A percentile compares a stretch with the other conserved stretches of the same genome.
Conservation (phyloP, 2,329 filamentous ascomycete genomes). For the Colletotrichum chrysophilum region DNA sequence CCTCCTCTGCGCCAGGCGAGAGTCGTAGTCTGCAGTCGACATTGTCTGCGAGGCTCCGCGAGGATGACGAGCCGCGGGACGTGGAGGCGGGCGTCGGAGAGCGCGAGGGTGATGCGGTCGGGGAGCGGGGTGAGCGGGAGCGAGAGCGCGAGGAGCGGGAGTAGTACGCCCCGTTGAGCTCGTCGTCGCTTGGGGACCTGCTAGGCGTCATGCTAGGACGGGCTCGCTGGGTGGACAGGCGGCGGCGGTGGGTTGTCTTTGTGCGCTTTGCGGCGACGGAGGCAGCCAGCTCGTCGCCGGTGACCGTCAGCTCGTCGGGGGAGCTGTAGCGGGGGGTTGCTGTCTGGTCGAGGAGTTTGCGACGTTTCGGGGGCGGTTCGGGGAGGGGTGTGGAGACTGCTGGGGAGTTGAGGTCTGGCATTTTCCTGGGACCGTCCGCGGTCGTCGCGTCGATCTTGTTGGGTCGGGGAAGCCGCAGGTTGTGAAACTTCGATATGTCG, state of each 20-base stretch:
- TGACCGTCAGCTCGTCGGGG: slow-evolving; percentile 45
- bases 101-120: slow-evolving; percentile 27
- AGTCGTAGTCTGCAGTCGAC: slow-evolving; percentile 20
- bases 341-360: slow-evolving; percentile 42
- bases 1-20: slow-evolving; percentile 29
- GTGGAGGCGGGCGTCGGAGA: slow-evolving; percentile 32
- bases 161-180: slow-evolving; percentile 26
- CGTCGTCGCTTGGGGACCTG: slow-evolving; percentile 24
- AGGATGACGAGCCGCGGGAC: slow-evolving; percentile 28
- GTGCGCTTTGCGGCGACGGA: not conserved
- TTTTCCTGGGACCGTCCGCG: slow-evolving; percentile 11
- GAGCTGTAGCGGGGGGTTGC: slow-evolving; percentile 47
- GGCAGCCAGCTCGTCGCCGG: not conserved
- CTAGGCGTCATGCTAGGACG: slow-evolving; percentile 23
- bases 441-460: not conserved
- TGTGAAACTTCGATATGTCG: not conserved
- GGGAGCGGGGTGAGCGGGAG: slow-evolving; percentile 23
- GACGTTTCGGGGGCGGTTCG: slow-evolving; percentile 44
- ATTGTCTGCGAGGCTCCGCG: slow-evolving; percentile 12
- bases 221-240: slow-evolving; percentile 14
- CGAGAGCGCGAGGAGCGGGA: slow-evolving; percentile 24
- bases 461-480: not conserved
- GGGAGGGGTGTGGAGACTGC: slow-evolving; percentile 24
- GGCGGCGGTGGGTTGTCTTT: slow-evolving; percentile 9
- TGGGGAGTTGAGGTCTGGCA: slow-evolving; percentile 30